Conservation (phyloP, 495 filamentous ascomycete genomes). For the Lophiotrema nucula region DNA sequence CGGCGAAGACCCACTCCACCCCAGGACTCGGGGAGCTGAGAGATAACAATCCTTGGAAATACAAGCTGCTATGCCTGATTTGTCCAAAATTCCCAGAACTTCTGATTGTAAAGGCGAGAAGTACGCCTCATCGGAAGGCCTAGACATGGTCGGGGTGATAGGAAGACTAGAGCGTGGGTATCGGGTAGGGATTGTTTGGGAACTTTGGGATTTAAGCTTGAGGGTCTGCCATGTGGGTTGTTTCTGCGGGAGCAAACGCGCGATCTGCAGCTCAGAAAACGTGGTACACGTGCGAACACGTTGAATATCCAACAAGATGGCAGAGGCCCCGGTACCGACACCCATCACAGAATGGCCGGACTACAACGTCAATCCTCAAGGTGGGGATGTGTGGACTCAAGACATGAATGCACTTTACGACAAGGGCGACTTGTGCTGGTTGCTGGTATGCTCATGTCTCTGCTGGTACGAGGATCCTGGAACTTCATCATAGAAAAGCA, state of each 20-base stretch:
- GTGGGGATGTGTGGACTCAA: slow-evolving; percentile 25
- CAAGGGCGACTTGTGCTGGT: slow-evolving; percentile 32
- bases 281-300: neutral
- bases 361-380: slow-evolving; percentile 14
- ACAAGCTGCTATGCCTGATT: neutral
- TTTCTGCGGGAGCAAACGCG: neutral
- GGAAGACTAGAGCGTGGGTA: too few relatives aligned
- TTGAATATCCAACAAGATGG: neutral
- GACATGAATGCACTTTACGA: slow-evolving; percentile 33
- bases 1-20: slow-evolving; percentile 16
- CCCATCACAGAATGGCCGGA: slow-evolving; percentile 35
- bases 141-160: neutral
- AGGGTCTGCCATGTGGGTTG: slow-evolving; percentile 7
- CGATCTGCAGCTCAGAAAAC: too few relatives aligned
- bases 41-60: slow-evolving; percentile 18
- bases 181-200: too few relatives aligned
- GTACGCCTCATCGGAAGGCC: neutral
- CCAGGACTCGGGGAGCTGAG: slow-evolving; percentile 2
- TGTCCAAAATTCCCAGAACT: slow-evolving; percentile 1
- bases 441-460: slow-evolving; percentile 25
- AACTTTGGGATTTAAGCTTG: slow-evolving; percentile 5
- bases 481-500: neutral
- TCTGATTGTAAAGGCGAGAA: neutral
- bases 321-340: slow-evolving; percentile 6
- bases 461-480: slow-evolving; percentile 23